These are phyloP conservation scores for Schwanniomyces sp. DNA, from an alignment of 805 yeast genomes.

Conservation along the genomic window DNA sequence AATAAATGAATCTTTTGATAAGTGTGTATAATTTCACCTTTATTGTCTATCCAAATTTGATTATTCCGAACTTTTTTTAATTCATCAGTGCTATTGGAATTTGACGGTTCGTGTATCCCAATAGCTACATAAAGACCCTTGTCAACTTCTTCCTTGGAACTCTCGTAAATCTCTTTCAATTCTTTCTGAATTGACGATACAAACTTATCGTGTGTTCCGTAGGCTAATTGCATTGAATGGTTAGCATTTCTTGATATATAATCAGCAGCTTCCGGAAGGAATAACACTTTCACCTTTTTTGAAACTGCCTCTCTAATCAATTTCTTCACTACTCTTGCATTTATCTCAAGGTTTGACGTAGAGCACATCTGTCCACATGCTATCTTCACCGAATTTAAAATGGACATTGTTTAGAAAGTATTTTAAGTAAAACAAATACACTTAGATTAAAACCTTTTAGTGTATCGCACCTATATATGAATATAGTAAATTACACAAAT, in stretches of 20 bases:
- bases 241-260: conserved; percentile 70
- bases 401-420: not conserved
- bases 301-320: conserved; percentile 65
- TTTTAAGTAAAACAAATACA: too few species aligned
- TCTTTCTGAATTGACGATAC: conserved; percentile 44
- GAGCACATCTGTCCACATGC: conserved; percentile 91
- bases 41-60: conserved; percentile 63
- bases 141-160: conserved; percentile 20
- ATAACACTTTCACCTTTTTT: conserved; percentile 63
- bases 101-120: conserved; percentile 81
- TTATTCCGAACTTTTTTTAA: conserved; percentile 57
- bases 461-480: too few species aligned
- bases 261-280: conserved; percentile 93
- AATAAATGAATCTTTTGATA: conserved; percentile 89
- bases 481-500: not conserved
- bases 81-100: conserved; percentile 27
- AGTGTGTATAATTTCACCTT: conserved; percentile 63
- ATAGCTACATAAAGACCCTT: conserved; percentile 65
- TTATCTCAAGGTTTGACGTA: conserved; percentile 56
- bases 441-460: too few species aligned
- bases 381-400: conserved; percentile 21
- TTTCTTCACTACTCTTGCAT: conserved; percentile 57
- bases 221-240: conserved; percentile 64
- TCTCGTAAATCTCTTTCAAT: conserved; percentile 34
- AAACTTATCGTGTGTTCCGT: conserved; percentile 36